A percentile compares a stretch with the other conserved stretches of the same genome.
These are phyloP conservation scores for Yamadazyma blattariae DNA, from an alignment of 1,139 yeast species.

Conservation along the genomic window DNA sequence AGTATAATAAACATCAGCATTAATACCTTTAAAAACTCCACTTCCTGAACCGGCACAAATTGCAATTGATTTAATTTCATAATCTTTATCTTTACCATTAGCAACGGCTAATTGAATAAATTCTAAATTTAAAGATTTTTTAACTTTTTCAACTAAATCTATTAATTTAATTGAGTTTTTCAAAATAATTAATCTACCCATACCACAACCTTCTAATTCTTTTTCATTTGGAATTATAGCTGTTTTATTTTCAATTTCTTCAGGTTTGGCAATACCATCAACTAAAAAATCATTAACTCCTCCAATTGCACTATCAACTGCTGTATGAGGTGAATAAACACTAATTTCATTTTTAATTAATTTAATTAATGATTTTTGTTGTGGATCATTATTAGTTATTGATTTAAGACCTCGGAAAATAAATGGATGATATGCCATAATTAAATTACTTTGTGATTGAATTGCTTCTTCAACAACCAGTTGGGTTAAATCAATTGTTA, in stretches of 20 bases:
- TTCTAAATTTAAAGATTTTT: conserved; percentile 48
- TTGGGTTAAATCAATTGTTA: conserved; percentile 83
- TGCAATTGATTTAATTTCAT: conserved; percentile 56
- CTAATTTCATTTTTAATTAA: conserved; percentile 74
- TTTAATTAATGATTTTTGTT: conserved; percentile 71
- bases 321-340: conserved; percentile 95
- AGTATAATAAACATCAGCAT: conserved; percentile 78
- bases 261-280: conserved; percentile 48
- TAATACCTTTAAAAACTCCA: conserved; percentile 55
- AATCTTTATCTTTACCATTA: conserved; percentile 25
- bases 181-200: conserved; percentile 73
- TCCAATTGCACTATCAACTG: conserved; percentile 85
- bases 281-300: conserved; percentile 95
- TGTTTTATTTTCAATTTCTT: conserved; percentile 19
- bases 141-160: conserved; percentile 52
- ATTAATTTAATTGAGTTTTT: conserved; percentile 39
- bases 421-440: conserved; percentile 93
- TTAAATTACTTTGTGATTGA: conserved; percentile 41
- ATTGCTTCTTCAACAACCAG: conserved; percentile 87
- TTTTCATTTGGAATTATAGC: conserved; percentile 28
- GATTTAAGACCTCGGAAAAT: conserved; percentile 85
- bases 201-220: conserved; percentile 49
- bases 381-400: conserved; percentile 68
- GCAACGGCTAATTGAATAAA: conserved; percentile 65
- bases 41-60: conserved; percentile 97